These are phyloP conservation scores for Xylariaceae sp. DNA, from an alignment of 2,329 filamentous ascomycete species.

Conservation along the genomic window DNA sequence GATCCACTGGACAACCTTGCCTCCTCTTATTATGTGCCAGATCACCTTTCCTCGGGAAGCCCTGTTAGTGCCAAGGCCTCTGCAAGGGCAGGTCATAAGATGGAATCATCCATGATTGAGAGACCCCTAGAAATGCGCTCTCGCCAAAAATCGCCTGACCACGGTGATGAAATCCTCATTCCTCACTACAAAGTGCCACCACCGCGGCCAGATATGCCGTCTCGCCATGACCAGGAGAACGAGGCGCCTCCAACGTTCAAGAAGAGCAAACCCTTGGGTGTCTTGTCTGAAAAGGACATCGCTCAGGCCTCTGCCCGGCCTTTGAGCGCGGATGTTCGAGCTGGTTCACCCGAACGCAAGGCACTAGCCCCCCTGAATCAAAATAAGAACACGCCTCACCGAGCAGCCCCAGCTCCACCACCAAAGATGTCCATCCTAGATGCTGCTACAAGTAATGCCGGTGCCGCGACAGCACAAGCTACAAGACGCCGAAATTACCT, in stretches of 20 bases:
- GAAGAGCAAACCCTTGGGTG: conserved; percentile 51
- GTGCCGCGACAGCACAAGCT: conserved; percentile 70
- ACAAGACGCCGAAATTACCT: conserved; percentile 78
- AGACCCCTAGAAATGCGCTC: no score
- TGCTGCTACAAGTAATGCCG: conserved; percentile 77
- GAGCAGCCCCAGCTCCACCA: conserved; percentile 74
- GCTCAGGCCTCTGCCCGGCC: conserved; percentile 51
- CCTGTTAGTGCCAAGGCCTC: conserved; percentile 48
- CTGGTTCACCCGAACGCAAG: conserved; percentile 51
- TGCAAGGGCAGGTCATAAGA: conserved; percentile 37
- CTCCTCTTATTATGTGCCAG: conserved; percentile 42
- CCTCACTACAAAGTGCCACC: conserved; percentile 57
- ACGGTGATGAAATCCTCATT: conserved; percentile 34
- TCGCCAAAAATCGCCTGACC: conserved; percentile 16
- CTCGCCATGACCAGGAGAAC: conserved; percentile 79
- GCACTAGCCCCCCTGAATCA: conserved; percentile 50
- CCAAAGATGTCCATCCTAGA: conserved; percentile 98
- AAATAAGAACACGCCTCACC: conserved; percentile 72
- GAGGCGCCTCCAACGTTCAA: conserved; percentile 68
- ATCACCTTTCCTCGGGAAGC: conserved; percentile 54
- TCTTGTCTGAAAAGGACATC: conserved; percentile 49
- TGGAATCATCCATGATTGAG: conserved; percentile 32
- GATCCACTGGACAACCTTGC: conserved; percentile 32
- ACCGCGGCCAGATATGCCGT: conserved; percentile 53
- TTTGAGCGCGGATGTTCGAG: conserved; percentile 38